Base-by-base conservation (phyloP, 139 green algal species). In the Micractinium sp. region DNA sequence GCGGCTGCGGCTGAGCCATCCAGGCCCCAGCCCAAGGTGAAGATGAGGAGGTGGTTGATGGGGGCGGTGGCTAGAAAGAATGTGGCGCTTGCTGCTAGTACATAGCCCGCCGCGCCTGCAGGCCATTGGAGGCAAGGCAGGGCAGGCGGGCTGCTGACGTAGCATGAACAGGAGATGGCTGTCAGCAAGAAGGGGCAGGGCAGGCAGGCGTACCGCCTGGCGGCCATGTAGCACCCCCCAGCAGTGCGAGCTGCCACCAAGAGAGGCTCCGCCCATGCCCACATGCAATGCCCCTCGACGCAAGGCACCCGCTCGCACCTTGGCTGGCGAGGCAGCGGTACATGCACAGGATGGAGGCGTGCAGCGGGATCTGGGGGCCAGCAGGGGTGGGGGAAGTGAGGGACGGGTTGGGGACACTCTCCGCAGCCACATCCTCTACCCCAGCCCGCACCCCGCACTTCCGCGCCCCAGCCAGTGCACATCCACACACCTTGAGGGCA, bases 41-140 rank as follows among this genome's bases (percentile, higher is more conserved):
- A 86, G 0, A 90, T 86, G 20, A 90, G 63, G 2, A 85, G 38
- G 61, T 69, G 85, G 78, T 90, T 80, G 77, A 86, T 81, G 61
- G 86, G 86, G 0, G 36, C 61, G 13, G 86, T 90, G 78, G 39
- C 77, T 14, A 66, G 77, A 33, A 80, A 90, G 63, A 74, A 81
- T 13, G 79, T 47, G 31, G 29, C 38, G 13, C 77, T 47, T 14
- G 63, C 86, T 0, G 77, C 77, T 38, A 90, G 61, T 35, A 90
- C 86, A 7, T 86, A 80, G 3, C 22, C 80, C 2, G 63, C 80
- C 2, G 77, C 85, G 39, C 85, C 85, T 84, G 85, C 69, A 56
- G 47, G 47, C 47, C 47, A 56, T 16, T 16, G 47, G 9, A 69
- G 20, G 38, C 9, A 23, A 20, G 36, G 36, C 7, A 22, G 22